Evolutionary conservation across 805 yeast genomes (phyloP), one percentile per base, ranked within the genome.

Genomic region (Kodamaea kakaduensis): DNA sequence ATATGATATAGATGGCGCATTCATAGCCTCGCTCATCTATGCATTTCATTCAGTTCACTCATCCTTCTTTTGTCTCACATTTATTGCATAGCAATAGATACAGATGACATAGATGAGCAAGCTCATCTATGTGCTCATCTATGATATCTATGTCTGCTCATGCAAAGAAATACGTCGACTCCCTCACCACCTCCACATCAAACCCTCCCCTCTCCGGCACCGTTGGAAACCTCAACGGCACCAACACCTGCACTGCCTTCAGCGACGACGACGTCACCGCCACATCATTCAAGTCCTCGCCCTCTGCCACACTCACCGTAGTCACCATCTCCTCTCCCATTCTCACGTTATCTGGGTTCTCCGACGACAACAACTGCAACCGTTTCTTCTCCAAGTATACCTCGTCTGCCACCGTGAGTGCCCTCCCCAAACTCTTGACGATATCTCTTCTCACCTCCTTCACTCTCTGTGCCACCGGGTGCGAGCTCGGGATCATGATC

Each of bases 141-240:
- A n/a, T n/a, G n/a, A n/a, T n/a, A 24, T 24, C 26, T 24, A 13
- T 24, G 14, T 24, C 14, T 6, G 16, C 9, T 46, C 45, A 66
- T 25, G 71, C 64, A 48, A 90, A 90, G 71, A 90, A 90, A 59
- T 90, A 90, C 20, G 71, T 70, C 43, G 96, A 85, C 32, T 79
- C 75, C 51, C 73, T 71, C 27, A 89, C 81, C 39, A 73, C 74
- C 25, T 65, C 61, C 23, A 90, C 94, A 51, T 90, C 94, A 48
- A 90, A 85, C 12, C 78, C 79, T 33, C 97, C 98, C 56, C 75
- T 81, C 32, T 71, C 64, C 9, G 96, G 96, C 26, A 86, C 74
- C 0, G 67, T 70, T 0, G 95, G 94, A 43, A 87, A 65, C 28
- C 57, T 61, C 48, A 87, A 67, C 5, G 95, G 95, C 6, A 77